These are phyloP conservation scores for Alliaria petiolata DNA, from an alignment of 345 rosid species.

Conservation along the genomic window DNA sequence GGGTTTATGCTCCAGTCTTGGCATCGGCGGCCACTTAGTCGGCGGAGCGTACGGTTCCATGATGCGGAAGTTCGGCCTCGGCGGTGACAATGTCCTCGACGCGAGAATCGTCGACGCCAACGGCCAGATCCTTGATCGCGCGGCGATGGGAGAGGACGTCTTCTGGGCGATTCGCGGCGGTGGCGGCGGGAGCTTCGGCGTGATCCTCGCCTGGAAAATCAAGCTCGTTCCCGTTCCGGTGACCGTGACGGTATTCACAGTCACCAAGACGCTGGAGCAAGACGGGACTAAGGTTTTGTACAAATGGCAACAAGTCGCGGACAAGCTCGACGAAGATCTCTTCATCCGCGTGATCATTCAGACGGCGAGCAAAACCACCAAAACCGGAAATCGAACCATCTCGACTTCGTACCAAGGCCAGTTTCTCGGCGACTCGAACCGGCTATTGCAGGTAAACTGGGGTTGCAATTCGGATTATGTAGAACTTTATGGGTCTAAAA, in stretches of 20 bases:
- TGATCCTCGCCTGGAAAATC: slow-evolving; percentile 63
- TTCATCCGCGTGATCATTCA: slow-evolving; percentile 49
- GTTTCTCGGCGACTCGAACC: slow-evolving; percentile 48
- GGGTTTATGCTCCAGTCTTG: slow-evolving; percentile 64
- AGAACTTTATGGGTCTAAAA: not conserved
- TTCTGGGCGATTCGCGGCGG: slow-evolving; percentile 84
- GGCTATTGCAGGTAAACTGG: slow-evolving; percentile 30
- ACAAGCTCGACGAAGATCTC: slow-evolving; percentile 53
- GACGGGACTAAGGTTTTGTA: slow-evolving; percentile 46
- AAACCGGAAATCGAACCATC: slow-evolving; percentile 27
- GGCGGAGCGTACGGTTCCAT: slow-evolving; percentile 72
- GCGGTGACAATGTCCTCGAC: slow-evolving; percentile 71
- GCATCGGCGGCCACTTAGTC: slow-evolving; percentile 61
- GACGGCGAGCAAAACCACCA: slow-evolving; percentile 22
- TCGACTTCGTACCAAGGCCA: slow-evolving; percentile 38
- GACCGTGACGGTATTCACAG: slow-evolving; percentile 55
- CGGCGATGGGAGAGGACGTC: slow-evolving; percentile 67
- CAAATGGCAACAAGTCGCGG: slow-evolving; percentile 54
- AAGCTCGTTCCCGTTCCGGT: slow-evolving; percentile 60
- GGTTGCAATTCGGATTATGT: not conserved
- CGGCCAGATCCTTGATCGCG: slow-evolving; percentile 54
- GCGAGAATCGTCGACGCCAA: slow-evolving; percentile 55
- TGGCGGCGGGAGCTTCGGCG: slow-evolving; percentile 72
- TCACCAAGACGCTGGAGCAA: slow-evolving; percentile 44
- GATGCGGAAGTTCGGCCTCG: slow-evolving; percentile 80